Evolutionary conservation across 2,329 filamentous ascomycete genomes (phyloP).

Genomic region (Fonsecaea multimorphosa): DNA sequence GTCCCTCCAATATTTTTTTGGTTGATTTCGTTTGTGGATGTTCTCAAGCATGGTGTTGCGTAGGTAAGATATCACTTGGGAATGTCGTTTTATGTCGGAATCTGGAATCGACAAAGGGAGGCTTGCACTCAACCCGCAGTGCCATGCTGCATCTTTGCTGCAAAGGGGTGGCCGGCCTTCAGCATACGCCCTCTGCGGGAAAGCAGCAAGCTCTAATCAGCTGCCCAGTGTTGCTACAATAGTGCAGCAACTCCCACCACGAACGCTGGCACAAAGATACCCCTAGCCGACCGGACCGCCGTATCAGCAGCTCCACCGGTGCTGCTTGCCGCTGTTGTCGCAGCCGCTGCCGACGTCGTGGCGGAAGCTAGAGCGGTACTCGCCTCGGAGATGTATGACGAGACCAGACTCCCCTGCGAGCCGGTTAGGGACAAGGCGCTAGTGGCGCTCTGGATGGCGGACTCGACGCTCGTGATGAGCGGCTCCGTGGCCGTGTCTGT

Average conservation of each 20-base stretch:
- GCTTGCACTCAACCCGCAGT: too few relatives aligned
- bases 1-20: too few relatives aligned
- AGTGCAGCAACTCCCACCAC: constrained; percentile 21
- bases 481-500: constrained; percentile 25
- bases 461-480: constrained; percentile 24
- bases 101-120: too few relatives aligned
- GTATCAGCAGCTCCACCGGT: constrained; percentile 21
- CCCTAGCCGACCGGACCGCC: constrained; percentile 20
- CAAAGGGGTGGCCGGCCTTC: background rate
- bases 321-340: constrained; percentile 4
- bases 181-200: background rate
- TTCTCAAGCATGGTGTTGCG: too few relatives aligned
- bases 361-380: constrained; percentile 4
- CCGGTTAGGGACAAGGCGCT: constrained; percentile 6
- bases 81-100: too few relatives aligned
- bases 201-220: too few relatives aligned
- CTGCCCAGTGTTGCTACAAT: background rate
- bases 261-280: constrained; percentile 9
- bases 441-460: constrained; percentile 20
- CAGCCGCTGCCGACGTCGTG: constrained; percentile 2
- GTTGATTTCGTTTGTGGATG: too few relatives aligned
- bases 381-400: constrained; percentile 17
- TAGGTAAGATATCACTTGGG: too few relatives aligned
- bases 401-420: background rate
- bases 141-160: background rate